Conservation (phyloP, 2,329 filamentous ascomycete species). For the Aspergillus floridensis region DNA sequence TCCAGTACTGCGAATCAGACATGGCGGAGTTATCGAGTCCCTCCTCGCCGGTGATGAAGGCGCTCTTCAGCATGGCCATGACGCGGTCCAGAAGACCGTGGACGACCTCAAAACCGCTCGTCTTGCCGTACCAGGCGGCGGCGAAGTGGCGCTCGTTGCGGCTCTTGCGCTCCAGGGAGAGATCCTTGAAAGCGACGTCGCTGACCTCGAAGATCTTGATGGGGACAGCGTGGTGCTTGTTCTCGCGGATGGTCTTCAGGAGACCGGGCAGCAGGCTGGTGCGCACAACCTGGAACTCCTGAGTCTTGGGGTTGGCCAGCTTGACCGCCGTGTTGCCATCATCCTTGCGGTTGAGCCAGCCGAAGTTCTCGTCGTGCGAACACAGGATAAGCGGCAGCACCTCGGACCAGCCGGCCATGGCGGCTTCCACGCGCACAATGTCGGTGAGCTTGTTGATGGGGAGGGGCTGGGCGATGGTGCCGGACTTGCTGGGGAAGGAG, state of each 20-base stretch:
- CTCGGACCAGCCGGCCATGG: slow-evolving; percentile 94
- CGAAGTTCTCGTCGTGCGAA: slow-evolving; percentile 97
- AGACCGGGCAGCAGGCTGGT: slow-evolving; percentile 83
- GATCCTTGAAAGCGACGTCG: slow-evolving; percentile 89
- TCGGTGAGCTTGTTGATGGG: slow-evolving; percentile 93
- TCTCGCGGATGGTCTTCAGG: slow-evolving; percentile 90
- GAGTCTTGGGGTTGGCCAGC: slow-evolving; percentile 88
- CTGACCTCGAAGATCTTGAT: slow-evolving; percentile 91
- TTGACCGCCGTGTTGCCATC: slow-evolving; percentile 79
- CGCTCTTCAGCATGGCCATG: slow-evolving; percentile 84
- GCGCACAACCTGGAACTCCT: slow-evolving; percentile 89
- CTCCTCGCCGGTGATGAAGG: slow-evolving; percentile 75
- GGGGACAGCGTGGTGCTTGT: slow-evolving; percentile 82
- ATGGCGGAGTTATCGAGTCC: slow-evolving; percentile 60
- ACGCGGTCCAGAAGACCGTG: slow-evolving; percentile 91
- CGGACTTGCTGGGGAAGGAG: slow-evolving; percentile 79
- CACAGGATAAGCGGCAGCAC: slow-evolving; percentile 95
- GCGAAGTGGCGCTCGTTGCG: slow-evolving; percentile 94
- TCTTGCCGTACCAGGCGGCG: slow-evolving; percentile 94
- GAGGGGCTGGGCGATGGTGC: slow-evolving; percentile 81
- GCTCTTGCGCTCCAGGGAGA: slow-evolving; percentile 74
- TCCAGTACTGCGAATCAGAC: slow-evolving; percentile 76
- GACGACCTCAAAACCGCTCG: slow-evolving; percentile 89
- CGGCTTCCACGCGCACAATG: slow-evolving; percentile 82
- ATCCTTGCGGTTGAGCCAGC: slow-evolving; percentile 86